Evolutionary conservation across 176 grass and related monocot genomes (phyloP).

Genomic region (Elymus sibiricus): DNA sequence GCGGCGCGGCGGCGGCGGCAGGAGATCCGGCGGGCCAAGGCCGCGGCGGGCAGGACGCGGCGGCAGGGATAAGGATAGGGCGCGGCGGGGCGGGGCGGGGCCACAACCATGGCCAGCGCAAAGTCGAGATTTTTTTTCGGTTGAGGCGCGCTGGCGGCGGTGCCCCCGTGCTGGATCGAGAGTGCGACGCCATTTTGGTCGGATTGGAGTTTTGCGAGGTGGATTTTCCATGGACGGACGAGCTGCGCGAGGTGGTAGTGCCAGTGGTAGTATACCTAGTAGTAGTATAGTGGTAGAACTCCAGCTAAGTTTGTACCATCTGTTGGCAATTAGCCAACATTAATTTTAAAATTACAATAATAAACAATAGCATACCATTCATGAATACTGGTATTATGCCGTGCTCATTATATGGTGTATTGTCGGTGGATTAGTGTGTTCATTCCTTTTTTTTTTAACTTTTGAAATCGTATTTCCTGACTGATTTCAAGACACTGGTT

Average conservation of each 20-base stretch:
- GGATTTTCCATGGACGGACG: background rate
- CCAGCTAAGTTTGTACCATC: background rate
- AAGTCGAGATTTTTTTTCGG: background rate
- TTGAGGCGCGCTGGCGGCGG: background rate
- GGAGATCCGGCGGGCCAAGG: slow-evolving; percentile 31
- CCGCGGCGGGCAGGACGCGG: slow-evolving; percentile 12
- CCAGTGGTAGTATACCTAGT: background rate
- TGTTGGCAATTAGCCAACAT: background rate
- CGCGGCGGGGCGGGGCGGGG: background rate
- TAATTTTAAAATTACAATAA: background rate
- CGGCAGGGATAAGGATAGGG: slow-evolving; percentile 5
- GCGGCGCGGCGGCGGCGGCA: slow-evolving; percentile 34
- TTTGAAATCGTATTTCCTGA: background rate
- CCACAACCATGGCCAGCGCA: slow-evolving; percentile 1
- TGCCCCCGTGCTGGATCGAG: background rate
- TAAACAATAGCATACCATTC: background rate
- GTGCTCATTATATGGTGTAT: background rate
- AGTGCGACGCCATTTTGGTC: background rate
- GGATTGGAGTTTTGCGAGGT: background rate
- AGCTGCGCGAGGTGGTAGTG: background rate
- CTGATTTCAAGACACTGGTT: too few species aligned
- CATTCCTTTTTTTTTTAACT: background rate
- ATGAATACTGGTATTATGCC: background rate
- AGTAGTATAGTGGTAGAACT: background rate
- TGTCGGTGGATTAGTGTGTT: background rate